These are phyloP conservation scores for Alternaria triticimaculans DNA, from an alignment of 2,329 filamentous ascomycete species.

Conservation along the genomic window DNA sequence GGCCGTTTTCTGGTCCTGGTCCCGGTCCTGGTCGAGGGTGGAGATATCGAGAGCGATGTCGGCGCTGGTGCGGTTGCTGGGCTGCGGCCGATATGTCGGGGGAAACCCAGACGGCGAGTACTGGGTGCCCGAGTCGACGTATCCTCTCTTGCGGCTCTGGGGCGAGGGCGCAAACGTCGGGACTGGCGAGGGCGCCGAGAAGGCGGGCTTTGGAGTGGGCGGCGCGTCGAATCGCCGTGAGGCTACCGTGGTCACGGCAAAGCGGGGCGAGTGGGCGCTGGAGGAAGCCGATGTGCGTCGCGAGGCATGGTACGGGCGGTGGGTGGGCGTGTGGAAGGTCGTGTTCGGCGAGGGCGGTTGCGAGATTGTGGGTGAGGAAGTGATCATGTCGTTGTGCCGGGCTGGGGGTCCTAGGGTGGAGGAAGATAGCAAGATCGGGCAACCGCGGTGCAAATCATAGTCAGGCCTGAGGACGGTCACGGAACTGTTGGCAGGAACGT, in stretches of 20 bases:
- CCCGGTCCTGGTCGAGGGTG: not conserved
- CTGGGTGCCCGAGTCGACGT: slow-evolving; percentile 61
- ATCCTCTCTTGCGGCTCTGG: slow-evolving; percentile 42
- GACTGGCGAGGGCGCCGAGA: slow-evolving; percentile 33
- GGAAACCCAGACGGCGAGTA: slow-evolving; percentile 60
- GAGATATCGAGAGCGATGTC: not conserved
- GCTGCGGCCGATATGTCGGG: slow-evolving; percentile 48
- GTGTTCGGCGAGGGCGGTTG: slow-evolving; percentile 46
- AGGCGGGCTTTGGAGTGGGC: slow-evolving; percentile 26
- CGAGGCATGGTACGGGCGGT: slow-evolving; percentile 43
- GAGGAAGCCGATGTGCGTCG: slow-evolving; percentile 41
- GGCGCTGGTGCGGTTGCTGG: slow-evolving; percentile 1
- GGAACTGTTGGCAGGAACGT: slow-evolving; percentile 6
- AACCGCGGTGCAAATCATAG: slow-evolving; percentile 21
- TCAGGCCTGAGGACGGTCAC: slow-evolving; percentile 9
- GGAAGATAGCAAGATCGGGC: slow-evolving; percentile 7
- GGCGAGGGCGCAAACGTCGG: slow-evolving; percentile 32
- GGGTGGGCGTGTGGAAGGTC: slow-evolving; percentile 41
- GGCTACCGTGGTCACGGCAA: slow-evolving; percentile 38
- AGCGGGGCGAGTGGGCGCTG: slow-evolving; percentile 42
- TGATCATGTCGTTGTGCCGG: slow-evolving; percentile 39
- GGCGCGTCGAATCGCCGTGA: slow-evolving; percentile 39
- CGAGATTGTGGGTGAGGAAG: slow-evolving; percentile 47
- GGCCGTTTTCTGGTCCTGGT: slow-evolving; percentile 9
- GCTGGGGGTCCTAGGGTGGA: slow-evolving; percentile 9